Evolutionary conservation across 495 filamentous ascomycete species (phyloP).

Genomic region (Tuber aestivum): DNA sequence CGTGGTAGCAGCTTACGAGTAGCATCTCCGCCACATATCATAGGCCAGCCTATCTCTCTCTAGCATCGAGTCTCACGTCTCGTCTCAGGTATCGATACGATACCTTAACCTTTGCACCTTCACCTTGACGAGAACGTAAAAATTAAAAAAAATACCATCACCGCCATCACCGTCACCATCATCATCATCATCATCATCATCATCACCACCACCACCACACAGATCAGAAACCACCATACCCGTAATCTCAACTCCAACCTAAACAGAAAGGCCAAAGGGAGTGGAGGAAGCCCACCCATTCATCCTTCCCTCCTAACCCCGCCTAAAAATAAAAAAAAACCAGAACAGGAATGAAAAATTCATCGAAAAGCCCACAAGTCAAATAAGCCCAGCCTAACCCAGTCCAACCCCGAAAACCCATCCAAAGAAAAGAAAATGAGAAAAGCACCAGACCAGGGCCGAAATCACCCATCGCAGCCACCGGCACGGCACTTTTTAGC

Average conservation of each 20-base stretch:
- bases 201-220: neutral
- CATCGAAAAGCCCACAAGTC: neutral
- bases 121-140: too few relatives aligned
- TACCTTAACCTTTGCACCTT: neutral
- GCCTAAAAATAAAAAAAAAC: neutral
- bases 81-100: conserved; percentile 1
- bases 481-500: too few relatives aligned
- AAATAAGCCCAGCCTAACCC: neutral
- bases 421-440: neutral
- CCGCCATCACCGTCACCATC: neutral
- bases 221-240: neutral
- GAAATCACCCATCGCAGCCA: neutral
- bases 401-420: neutral
- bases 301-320: neutral
- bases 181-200: neutral
- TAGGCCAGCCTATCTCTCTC: neutral
- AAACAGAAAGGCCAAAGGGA: neutral
- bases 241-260: neutral
- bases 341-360: too few relatives aligned
- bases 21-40: neutral
- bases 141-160: neutral
- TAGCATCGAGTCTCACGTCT: neutral
- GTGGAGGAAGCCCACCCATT: neutral
- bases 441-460: neutral
- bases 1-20: neutral